A percentile compares a stretch with the other conserved stretches of the same genome.
These are phyloP conservation scores for Alternaria novae-zelandiae DNA, from an alignment of 2,329 filamentous ascomycete genomes.

Conservation along the genomic window DNA sequence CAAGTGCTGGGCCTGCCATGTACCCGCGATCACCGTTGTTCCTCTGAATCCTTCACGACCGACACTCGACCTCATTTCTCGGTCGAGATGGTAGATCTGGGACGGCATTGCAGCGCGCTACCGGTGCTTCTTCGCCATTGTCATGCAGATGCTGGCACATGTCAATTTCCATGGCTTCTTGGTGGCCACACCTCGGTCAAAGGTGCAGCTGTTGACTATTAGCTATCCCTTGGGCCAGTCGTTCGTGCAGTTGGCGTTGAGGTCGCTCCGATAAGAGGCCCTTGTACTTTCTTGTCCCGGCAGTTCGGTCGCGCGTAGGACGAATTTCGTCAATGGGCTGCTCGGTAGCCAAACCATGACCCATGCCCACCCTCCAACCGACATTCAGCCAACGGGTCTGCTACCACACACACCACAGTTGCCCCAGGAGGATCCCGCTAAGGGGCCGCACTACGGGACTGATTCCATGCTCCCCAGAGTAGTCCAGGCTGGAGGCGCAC, in stretches of 20 bases:
- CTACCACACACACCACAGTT: constrained; percentile 9
- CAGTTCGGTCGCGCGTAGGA: constrained; percentile 28
- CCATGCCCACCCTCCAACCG: constrained; percentile 25
- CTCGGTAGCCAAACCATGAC: constrained; percentile 38
- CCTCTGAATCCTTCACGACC: constrained; percentile 12
- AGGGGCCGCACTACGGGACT: constrained; percentile 31
- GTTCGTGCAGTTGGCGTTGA: constrained; percentile 21
- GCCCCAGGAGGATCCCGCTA: constrained; percentile 19
- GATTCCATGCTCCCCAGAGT: constrained; percentile 31
- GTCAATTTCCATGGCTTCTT: constrained; percentile 16
- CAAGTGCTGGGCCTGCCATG: constrained; percentile 14
- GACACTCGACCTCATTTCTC: constrained; percentile 17
- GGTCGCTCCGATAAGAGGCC: constrained; percentile 43
- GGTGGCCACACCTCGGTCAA: constrained; percentile 18
- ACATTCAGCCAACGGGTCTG: constrained; percentile 23
- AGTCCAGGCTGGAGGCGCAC: constrained; percentile 22
- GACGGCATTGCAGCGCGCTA: constrained; percentile 19
- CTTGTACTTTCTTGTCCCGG: constrained; percentile 33
- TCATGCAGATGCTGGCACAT: constrained; percentile 21
- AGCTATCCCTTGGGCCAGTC: constrained; percentile 12
- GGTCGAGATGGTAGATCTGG: constrained; percentile 17
- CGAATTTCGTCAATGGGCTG: constrained; percentile 35
- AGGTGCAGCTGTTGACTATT: constrained; percentile 12
- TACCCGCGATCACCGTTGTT: constrained; percentile 18
- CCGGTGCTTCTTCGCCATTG: constrained; percentile 9